A percentile compares a stretch with the other conserved stretches of the same genome.
These are phyloP conservation scores for Picochlorum sp. DNA, from an alignment of 139 green algal species.

Conservation along the genomic window DNA sequence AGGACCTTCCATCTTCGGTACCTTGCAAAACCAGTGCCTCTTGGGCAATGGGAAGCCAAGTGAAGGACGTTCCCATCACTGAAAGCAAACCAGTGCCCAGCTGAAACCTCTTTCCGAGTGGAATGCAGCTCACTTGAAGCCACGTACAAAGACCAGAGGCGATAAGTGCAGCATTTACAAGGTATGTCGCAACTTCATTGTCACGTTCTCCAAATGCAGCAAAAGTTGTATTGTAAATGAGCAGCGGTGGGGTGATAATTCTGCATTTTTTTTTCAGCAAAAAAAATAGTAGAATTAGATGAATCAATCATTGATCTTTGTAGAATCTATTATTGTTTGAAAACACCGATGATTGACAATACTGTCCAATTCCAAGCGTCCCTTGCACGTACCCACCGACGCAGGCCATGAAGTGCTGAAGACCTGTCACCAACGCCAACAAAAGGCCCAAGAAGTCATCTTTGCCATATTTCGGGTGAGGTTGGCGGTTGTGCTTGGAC, in stretches of 20 bases:
- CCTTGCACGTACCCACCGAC: conserved; percentile 28
- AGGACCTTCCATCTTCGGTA: background rate
- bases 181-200: conserved; percentile 1
- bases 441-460: conserved; percentile 28
- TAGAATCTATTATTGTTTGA: no score
- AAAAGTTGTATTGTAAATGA: conserved; percentile 21
- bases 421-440: conserved; percentile 47
- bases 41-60: conserved; percentile 1
- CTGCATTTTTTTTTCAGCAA: no score
- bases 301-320: no score
- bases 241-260: conserved; percentile 42
- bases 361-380: no score
- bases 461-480: conserved; percentile 22
- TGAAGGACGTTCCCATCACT: conserved; percentile 35
- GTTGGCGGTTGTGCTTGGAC: background rate
- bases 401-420: conserved; percentile 62
- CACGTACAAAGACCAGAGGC: background rate
- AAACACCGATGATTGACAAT: no score
- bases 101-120: conserved; percentile 14
- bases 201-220: conserved; percentile 1
- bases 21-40: background rate
- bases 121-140: conserved; percentile 7
- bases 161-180: conserved; percentile 10
- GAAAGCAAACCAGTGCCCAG: conserved; percentile 36
- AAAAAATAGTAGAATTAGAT: no score